A percentile compares a stretch with the other conserved stretches of the same genome.
Conservation (phyloP, 1,139 yeast species). For the Zygotorulaspora mrakii region DNA sequence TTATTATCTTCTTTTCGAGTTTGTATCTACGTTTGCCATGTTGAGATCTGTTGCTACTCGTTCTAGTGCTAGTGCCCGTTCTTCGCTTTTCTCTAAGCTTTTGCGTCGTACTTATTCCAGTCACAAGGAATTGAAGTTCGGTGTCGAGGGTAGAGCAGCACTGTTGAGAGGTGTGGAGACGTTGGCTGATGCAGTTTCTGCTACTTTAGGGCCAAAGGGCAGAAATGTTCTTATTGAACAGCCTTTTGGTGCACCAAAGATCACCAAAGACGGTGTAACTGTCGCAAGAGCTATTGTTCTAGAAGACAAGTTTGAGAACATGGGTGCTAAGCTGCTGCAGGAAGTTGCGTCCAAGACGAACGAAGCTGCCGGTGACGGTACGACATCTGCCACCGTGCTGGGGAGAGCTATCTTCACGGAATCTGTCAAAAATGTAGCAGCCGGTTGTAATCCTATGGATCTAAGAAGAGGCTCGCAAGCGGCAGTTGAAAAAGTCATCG, state of each 20-base stretch:
- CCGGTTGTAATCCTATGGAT: constrained; percentile 99
- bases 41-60: constrained; percentile 30
- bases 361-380: constrained; percentile 99
- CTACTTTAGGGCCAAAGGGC: constrained; percentile 97
- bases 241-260: constrained; percentile 95
- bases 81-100: constrained; percentile 18
- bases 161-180: constrained; percentile 93
- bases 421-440: constrained; percentile 96
- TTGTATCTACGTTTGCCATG: too few relatives aligned
- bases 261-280: constrained; percentile 99
- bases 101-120: constrained; percentile 45
- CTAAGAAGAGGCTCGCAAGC: constrained; percentile 98
- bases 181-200: constrained; percentile 94
- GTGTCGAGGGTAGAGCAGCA: constrained; percentile 98
- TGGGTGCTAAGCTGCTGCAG: constrained; percentile 91
- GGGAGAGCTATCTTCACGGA: constrained; percentile 98
- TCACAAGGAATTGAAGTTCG: constrained; percentile 95
- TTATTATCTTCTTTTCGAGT: too few relatives aligned
- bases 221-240: constrained; percentile 97
- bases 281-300: constrained; percentile 87
- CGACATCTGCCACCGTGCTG: constrained; percentile 95
- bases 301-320: constrained; percentile 89
- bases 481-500: constrained; percentile 95
- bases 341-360: constrained; percentile 98
- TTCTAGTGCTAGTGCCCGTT: constrained; percentile 27